Percentiles rank a stretch among this genome's conserved stretches.
phyloP scores from a whole-genome alignment of 108 stramenopile genomes.

The Aureococcus anophagefferens region DNA sequence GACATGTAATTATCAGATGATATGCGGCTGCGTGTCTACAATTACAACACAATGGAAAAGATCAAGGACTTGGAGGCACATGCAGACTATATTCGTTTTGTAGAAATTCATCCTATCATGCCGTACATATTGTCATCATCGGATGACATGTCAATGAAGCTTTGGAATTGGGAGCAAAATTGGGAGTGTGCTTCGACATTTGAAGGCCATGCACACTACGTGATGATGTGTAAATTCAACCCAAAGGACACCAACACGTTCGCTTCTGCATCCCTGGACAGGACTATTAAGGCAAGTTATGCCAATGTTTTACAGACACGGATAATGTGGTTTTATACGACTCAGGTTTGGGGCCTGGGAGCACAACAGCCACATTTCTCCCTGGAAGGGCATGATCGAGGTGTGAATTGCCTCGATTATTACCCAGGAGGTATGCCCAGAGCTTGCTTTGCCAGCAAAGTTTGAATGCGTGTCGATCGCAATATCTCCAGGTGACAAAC shows the following conservation, averaged over 20 bases:
- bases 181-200: slow-evolving; percentile 86
- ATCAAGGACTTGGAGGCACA: slow-evolving; percentile 96
- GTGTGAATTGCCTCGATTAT: slow-evolving; percentile 97
- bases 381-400: slow-evolving; percentile 93
- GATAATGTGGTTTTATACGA: neutral
- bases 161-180: slow-evolving; percentile 93
- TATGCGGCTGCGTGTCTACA: slow-evolving; percentile 88
- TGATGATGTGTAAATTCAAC: slow-evolving; percentile 99
- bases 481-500: slow-evolving; percentile 65
- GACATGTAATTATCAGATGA: slow-evolving; percentile 20
- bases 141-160: slow-evolving; percentile 97
- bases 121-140: slow-evolving; percentile 77
- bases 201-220: slow-evolving; percentile 97
- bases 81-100: slow-evolving; percentile 91
- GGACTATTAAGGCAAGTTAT: slow-evolving; percentile 65
- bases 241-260: slow-evolving; percentile 98
- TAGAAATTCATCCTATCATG: slow-evolving; percentile 92
- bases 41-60: slow-evolving; percentile 99
- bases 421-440: slow-evolving; percentile 65
- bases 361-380: slow-evolving; percentile 84
- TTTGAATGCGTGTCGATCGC: no score
- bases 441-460: no score
- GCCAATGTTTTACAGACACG: no score
- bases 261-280: slow-evolving; percentile 94
- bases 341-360: slow-evolving; percentile 75